Conservation (phyloP, 2,329 filamentous ascomycete genomes). For the Ceratocystis variospora region DNA sequence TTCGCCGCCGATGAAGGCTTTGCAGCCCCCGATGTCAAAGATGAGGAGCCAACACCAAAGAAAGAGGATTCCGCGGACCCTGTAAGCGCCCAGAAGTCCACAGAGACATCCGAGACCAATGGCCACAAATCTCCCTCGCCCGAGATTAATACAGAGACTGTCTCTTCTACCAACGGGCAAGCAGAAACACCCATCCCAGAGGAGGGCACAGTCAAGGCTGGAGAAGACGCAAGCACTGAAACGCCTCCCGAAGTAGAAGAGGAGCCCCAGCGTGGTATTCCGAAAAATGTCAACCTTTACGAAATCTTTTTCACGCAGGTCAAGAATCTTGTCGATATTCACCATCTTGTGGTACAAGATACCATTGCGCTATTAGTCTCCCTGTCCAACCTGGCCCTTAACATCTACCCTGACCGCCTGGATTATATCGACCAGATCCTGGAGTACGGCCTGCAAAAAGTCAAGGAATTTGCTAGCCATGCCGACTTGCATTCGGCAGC, state of each 20-base stretch:
- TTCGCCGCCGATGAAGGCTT: not conserved
- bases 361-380: conserved; percentile 91
- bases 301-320: conserved; percentile 97
- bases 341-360: conserved; percentile 84
- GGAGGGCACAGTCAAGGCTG: conserved; percentile 33
- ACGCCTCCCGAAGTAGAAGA: conserved; percentile 8
- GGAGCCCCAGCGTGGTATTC: conserved; percentile 36
- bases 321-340: conserved; percentile 79
- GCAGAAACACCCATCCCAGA: conserved; percentile 33
- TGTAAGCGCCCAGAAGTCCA: conserved; percentile 20
- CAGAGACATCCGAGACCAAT: conserved; percentile 19
- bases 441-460: conserved; percentile 74
- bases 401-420: conserved; percentile 82
- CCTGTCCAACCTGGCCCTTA: conserved; percentile 79
- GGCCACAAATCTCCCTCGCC: conserved; percentile 22
- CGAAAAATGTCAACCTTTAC: conserved; percentile 74
- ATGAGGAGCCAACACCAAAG: not conserved
- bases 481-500: conserved; percentile 83
- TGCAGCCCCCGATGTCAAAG: not conserved
- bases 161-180: conserved; percentile 22
- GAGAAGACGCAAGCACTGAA: conserved; percentile 14
- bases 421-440: conserved; percentile 95
- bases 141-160: conserved; percentile 22
- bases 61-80: not conserved
- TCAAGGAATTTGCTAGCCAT: conserved; percentile 78